phyloP scores from a whole-genome alignment of 257 asterid genomes.

The Orobanche coerulescens region DNA sequence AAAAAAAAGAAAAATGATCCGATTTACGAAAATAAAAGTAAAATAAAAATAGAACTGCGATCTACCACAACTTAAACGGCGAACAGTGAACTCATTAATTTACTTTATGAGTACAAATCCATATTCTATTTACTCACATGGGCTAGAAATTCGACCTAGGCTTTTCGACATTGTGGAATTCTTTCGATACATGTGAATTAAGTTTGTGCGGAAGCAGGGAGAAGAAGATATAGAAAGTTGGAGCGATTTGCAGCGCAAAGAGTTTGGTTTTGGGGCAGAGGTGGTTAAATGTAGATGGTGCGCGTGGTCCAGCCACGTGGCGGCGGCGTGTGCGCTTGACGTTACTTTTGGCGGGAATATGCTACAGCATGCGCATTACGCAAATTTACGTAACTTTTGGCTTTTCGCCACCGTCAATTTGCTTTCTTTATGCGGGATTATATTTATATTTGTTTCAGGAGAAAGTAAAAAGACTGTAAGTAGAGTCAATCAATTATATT shows the following conservation, averaged over 20 bases:
- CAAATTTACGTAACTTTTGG: too few relatives aligned
- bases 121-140: constrained; percentile 26
- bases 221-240: background rate
- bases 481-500: too few relatives aligned
- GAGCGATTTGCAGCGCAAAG: background rate
- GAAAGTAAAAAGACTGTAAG: too few relatives aligned
- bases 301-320: constrained; percentile 33
- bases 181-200: background rate
- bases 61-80: background rate
- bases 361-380: too few relatives aligned
- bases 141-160: constrained; percentile 26
- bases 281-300: constrained; percentile 21
- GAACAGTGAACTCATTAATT: constrained; percentile 7
- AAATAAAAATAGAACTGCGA: background rate
- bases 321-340: constrained; percentile 13
- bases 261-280: constrained; percentile 12
- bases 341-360: constrained; percentile 51
- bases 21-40: too few relatives aligned
- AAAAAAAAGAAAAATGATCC: background rate
- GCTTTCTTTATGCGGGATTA: too few relatives aligned
- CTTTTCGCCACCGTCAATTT: too few relatives aligned
- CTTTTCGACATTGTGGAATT: constrained; percentile 25
- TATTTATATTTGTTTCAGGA: too few relatives aligned
- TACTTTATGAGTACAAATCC: background rate
- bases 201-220: background rate